Base-by-base conservation (phyloP, 23 red algal species). In the Gracilaria domingensis region DNA sequence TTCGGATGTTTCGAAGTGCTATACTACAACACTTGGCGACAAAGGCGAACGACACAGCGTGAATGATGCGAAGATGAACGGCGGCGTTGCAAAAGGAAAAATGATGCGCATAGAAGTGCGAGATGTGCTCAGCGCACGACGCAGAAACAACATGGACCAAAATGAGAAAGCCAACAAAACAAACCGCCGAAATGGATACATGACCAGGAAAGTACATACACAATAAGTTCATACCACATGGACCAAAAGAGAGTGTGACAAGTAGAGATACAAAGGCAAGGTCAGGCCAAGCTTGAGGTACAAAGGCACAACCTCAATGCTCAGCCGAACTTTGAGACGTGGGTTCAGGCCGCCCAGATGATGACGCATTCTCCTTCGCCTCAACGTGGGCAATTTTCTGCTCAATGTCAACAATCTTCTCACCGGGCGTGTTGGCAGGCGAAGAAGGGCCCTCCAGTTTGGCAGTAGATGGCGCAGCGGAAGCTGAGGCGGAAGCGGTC, bases 271-370 rank as follows among this genome's bases (percentile, higher is more conserved):
- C 5, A 4, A 45, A 11, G 51, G 6, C 17, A 55, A 55, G 14
- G 51, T 55, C 18, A 20, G 9, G 51, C 51, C 51, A 55, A 55
- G 51, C 51, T 30, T 64, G 24, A 30, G 5, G 24, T 30, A 32
- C 59, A 62, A 8, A 62, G 9, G 55, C 55, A 24, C 4, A 18
- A 62, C 24, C 26, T 62, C 45, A 77, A 77, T 37, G 38, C 9
- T 77, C 40, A 6, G 11, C 72, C 1, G 72, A 77, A 50, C 72
- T 77, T n/a, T 77, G 72, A 1, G 72, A 77, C 14, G 72, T 50
- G 38, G 72, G 72, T 50, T 77, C 72, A 7, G 40, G 72, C 0
- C 20, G 69, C 69, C 2, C 20, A 6, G 69, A 16, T 12, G 62
- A 30, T 16, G 24, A 9, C 3, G 13, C 1, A 8, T 55, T 20